Percentiles rank a stretch among this genome's conserved stretches.
These are phyloP conservation scores for Diaporthe sp. DNA, from an alignment of 2,329 filamentous ascomycete genomes.

Conservation along the genomic window DNA sequence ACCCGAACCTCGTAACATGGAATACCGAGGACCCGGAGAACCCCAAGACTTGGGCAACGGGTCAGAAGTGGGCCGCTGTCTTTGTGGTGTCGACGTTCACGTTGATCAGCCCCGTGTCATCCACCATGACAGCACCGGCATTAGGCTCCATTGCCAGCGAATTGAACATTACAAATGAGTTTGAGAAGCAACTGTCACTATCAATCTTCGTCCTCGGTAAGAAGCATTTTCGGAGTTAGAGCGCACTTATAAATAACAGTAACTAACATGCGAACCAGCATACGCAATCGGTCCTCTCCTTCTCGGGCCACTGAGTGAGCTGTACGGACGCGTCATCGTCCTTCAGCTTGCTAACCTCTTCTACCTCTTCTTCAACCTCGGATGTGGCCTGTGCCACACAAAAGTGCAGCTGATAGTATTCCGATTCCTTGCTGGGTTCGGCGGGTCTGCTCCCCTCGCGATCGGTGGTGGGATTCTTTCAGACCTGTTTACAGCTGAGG, in stretches of 20 bases:
- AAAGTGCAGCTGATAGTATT: conserved; percentile 69
- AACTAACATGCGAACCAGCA: conserved; percentile 18
- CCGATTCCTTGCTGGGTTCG: conserved; percentile 70
- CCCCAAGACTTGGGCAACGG: conserved; percentile 44
- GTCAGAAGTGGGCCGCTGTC: conserved; percentile 44
- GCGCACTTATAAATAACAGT: no score
- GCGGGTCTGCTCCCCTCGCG: conserved; percentile 67
- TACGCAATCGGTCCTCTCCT: conserved; percentile 60
- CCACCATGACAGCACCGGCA: conserved; percentile 58
- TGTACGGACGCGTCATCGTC: conserved; percentile 68
- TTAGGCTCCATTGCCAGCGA: conserved; percentile 55
- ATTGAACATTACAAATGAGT: conserved; percentile 54
- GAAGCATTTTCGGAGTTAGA: neutral
- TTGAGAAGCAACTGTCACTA: conserved; percentile 59
- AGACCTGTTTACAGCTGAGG: conserved; percentile 68
- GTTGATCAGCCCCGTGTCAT: conserved; percentile 66
- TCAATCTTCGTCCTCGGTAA: conserved; percentile 65
- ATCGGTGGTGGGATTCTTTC: conserved; percentile 62
- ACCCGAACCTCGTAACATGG: conserved; percentile 43
- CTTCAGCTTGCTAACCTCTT: conserved; percentile 68
- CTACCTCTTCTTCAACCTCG: conserved; percentile 68
- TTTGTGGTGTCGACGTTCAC: conserved; percentile 61
- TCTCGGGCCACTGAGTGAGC: conserved; percentile 66
- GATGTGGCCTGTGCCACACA: conserved; percentile 64
- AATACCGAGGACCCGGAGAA: conserved; percentile 44